These are phyloP conservation scores for Postia placenta DNA, from an alignment of 768 basidiomycete species.

Conservation along the genomic window DNA sequence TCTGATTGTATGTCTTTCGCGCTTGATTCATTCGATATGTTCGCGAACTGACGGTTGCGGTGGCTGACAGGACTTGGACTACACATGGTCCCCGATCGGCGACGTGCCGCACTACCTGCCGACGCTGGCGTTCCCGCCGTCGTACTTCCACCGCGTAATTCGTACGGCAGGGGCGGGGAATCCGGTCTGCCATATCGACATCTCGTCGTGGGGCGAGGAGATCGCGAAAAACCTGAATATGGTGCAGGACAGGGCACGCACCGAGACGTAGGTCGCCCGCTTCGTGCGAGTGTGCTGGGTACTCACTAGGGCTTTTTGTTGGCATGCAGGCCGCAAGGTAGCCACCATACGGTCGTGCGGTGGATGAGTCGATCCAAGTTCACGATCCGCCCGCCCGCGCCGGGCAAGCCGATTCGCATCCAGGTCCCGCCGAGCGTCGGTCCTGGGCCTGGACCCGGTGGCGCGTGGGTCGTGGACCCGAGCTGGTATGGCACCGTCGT, in stretches of 20 bases:
- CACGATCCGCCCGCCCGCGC: conserved; percentile 48
- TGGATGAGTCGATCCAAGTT: conserved; percentile 84
- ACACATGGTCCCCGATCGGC: conserved; percentile 68
- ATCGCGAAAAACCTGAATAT: conserved; percentile 69
- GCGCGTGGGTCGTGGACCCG: conserved; percentile 57
- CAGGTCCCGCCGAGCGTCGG: conserved; percentile 20
- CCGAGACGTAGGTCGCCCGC: conserved; percentile 62
- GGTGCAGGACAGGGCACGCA: conserved; percentile 68
- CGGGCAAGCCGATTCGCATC: conserved; percentile 27
- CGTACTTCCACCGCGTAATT: conserved; percentile 85
- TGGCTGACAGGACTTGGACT: conserved; percentile 67
- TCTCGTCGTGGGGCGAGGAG: conserved; percentile 75
- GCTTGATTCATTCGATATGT: neutral
- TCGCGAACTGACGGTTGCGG: neutral
- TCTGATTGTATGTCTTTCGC: conserved; percentile 57
- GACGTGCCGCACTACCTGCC: conserved; percentile 79
- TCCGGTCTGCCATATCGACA: conserved; percentile 64
- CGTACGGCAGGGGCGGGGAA: conserved; percentile 38
- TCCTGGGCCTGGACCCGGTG: conserved; percentile 40
- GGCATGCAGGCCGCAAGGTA: conserved; percentile 62
- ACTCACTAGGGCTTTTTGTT: conserved; percentile 7
- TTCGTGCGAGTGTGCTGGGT: conserved; percentile 4
- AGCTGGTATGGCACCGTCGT: conserved; percentile 83
- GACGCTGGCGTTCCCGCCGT: conserved; percentile 76
- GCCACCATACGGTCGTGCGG: conserved; percentile 73